Base-by-base conservation (phyloP, 768 basidiomycete species). In the Mycena epipterygia region DNA sequence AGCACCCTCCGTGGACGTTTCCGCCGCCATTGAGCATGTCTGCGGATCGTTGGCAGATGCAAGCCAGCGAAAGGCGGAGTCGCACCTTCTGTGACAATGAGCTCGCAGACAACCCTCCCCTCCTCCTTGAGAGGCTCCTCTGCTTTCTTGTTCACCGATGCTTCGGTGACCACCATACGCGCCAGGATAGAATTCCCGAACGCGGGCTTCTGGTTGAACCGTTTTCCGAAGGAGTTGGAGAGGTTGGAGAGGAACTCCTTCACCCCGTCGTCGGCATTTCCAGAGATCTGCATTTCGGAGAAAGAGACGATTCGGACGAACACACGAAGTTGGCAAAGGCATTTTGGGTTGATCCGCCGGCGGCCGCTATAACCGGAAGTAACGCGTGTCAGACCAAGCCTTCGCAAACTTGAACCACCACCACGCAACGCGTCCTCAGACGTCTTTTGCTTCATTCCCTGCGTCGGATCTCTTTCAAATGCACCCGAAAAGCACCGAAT, bases 1-100 rank as follows among this genome's bases (percentile, higher is more conserved):
- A 82, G 71, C 89, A 90, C 23, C 84, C 89, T 30, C 89, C 89
- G 53, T 91, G 90, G 1, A 90, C 72, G 46, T 76, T 82, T n/a
- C 83, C 83, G 5, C 55, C 71, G 23, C 79, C 81, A 68, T 90
- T 90, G 12, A 90, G 58, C 89, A 90, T 90, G 68, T 90, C 89
- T 90, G 49, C 6, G 3, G n/a, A 5, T 53, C 64, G 55, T 65
- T 63, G 23, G 27, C 29, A 4, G 57, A 27, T 6, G 17, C 1
- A 23, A 5, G 56, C 42, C 21, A 21, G 8, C 32, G 6, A 19
- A n/a, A 56, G 32, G n/a, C 16, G 60, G 29, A 14, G 19, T 72
- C 77, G n/a, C 52, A 88, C 89, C 87, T 74, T 85, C 80, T 42
- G 79, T 74, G 8, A 87, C 86, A 13, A 70, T 77, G 30, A 83